Evolutionary conservation across 164 flowering plant species (phyloP).

Genomic region (Chimonanthus salicifolius): DNA sequence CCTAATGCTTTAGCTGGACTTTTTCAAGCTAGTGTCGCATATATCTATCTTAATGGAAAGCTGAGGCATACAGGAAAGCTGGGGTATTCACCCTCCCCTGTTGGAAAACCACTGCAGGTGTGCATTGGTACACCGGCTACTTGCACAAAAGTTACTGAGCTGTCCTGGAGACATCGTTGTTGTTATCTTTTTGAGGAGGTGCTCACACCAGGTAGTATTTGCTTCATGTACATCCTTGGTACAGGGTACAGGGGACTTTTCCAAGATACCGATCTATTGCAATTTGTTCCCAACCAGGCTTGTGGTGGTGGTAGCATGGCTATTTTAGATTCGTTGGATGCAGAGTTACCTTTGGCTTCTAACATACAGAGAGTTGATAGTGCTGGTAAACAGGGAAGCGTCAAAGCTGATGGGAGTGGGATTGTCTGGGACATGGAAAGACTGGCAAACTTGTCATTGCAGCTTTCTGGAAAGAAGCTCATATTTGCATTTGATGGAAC

Average conservation of each 20-base stretch:
- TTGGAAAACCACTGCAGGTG: constrained; percentile 88
- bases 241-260: constrained; percentile 97
- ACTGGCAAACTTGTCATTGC: constrained; percentile 73
- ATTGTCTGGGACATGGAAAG: constrained; percentile 95
- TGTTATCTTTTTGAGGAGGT: constrained; percentile 98
- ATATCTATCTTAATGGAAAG: constrained; percentile 89
- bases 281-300: constrained; percentile 94
- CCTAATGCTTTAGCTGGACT: constrained; percentile 99
- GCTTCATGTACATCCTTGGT: constrained; percentile 97
- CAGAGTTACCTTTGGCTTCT: constrained; percentile 57
- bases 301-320: constrained; percentile 99
- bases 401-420: constrained; percentile 87
- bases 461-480: constrained; percentile 88
- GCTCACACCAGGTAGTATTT: constrained; percentile 83
- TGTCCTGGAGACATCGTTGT: constrained; percentile 83
- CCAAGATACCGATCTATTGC: constrained; percentile 85
- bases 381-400: constrained; percentile 46
- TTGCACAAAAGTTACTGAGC: constrained; percentile 54
- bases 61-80: constrained; percentile 91
- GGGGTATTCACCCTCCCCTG: constrained; percentile 95
- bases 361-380: constrained; percentile 58
- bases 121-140: constrained; percentile 75
- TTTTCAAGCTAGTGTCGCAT: constrained; percentile 95
- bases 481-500: constrained; percentile 99
- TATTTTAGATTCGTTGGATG: constrained; percentile 83